These are phyloP conservation scores for Orychophragmus violaceus DNA, from an alignment of 345 rosid species.

Conservation along the genomic window DNA sequence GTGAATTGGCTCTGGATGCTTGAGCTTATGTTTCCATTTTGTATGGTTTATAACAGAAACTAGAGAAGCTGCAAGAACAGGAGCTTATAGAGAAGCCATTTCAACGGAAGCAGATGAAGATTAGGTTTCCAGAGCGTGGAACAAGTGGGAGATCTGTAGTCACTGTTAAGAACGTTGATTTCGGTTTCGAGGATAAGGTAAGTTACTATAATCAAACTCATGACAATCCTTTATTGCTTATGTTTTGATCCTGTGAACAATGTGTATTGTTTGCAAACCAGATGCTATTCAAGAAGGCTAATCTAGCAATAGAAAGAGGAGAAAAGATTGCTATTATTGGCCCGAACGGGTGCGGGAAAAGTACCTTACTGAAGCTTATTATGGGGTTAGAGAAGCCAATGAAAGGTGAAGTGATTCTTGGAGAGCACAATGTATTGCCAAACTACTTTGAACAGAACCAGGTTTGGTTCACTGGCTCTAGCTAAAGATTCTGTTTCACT, in stretches of 20 bases:
- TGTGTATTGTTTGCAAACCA: conserved; percentile 27
- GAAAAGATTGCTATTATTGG: conserved; percentile 89
- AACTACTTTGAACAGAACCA: conserved; percentile 99
- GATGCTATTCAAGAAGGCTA: conserved; percentile 66
- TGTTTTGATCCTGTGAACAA: neutral
- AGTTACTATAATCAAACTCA: conserved; percentile 9
- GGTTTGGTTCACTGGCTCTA: conserved; percentile 32
- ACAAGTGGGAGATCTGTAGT: conserved; percentile 78
- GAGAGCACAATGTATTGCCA: conserved; percentile 90
- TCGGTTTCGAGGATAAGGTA: conserved; percentile 74
- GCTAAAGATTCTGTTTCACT: neutral
- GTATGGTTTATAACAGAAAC: conserved; percentile 53
- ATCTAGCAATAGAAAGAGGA: conserved; percentile 72
- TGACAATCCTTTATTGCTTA: neutral
- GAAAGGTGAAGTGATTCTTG: conserved; percentile 66
- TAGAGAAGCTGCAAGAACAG: conserved; percentile 78
- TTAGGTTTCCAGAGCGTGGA: conserved; percentile 94
- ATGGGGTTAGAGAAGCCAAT: conserved; percentile 73
- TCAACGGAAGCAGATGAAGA: conserved; percentile 84
- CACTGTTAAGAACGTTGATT: conserved; percentile 57
- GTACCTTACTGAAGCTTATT: conserved; percentile 77
- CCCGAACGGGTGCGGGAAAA: conserved; percentile 95
- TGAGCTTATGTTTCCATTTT: neutral
- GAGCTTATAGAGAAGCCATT: conserved; percentile 89
- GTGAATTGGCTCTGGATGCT: too few species aligned